These are phyloP conservation scores for Yamadazyma phyllophila DNA, from an alignment of 805 yeast genomes.

Conservation along the genomic window DNA sequence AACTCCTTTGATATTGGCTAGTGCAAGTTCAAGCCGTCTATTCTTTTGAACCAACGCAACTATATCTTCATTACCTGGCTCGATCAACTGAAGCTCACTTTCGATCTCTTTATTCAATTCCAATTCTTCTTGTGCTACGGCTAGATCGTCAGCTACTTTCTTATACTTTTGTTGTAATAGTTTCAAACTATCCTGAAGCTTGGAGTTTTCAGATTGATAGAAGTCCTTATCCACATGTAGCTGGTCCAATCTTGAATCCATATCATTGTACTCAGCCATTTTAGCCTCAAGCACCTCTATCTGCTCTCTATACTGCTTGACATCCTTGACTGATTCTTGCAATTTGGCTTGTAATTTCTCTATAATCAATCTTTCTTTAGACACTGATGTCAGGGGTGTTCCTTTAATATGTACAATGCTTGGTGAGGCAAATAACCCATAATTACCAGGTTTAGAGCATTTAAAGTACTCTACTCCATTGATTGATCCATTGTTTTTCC, in stretches of 20 bases:
- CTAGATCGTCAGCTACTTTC: constrained; percentile 28
- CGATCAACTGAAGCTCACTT: constrained; percentile 21
- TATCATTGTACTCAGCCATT: constrained; percentile 7
- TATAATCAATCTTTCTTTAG: constrained; percentile 17
- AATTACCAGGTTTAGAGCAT: constrained; percentile 26
- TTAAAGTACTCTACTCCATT: constrained; percentile 44
- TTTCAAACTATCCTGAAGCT: constrained; percentile 23
- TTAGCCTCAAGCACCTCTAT: constrained; percentile 17
- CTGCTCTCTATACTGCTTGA: constrained; percentile 18
- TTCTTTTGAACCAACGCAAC: constrained; percentile 27
- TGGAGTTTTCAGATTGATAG: constrained; percentile 31
- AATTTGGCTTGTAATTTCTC: constrained; percentile 48
- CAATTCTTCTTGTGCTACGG: constrained; percentile 33
- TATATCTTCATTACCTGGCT: constrained; percentile 1
- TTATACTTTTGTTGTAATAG: constrained; percentile 28
- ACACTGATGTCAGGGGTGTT: too few species aligned
- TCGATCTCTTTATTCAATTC: constrained; percentile 38
- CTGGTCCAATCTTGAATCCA: constrained; percentile 24
- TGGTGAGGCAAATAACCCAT: constrained; percentile 47
- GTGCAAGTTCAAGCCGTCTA: constrained; percentile 40
- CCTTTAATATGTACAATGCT: constrained; percentile 5
- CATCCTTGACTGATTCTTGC: constrained; percentile 27
- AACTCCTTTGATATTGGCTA: constrained; percentile 17
- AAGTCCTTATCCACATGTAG: constrained; percentile 45
- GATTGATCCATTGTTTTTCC: constrained; percentile 51